Evolutionary conservation across 2,329 filamentous ascomycete genomes (phyloP).

Genomic region (Epichloe typhina): DNA sequence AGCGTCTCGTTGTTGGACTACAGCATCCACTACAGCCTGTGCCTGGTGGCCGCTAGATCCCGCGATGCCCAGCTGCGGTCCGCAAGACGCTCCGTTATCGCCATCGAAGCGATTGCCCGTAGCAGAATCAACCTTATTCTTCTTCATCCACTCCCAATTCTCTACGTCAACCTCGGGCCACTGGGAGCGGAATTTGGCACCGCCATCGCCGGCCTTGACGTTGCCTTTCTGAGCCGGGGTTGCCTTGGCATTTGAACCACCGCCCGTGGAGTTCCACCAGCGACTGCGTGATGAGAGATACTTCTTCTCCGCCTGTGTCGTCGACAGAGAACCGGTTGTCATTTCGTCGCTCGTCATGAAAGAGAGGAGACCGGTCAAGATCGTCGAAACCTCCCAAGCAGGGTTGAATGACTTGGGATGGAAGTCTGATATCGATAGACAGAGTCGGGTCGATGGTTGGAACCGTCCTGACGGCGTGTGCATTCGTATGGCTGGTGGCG

Average conservation of each 20-base stretch:
- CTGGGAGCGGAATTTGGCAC: conserved; percentile 75
- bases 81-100: conserved; percentile 39
- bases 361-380: conserved; percentile 81
- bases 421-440: conserved; percentile 93
- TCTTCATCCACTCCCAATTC: conserved; percentile 86
- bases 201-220: conserved; percentile 84
- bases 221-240: conserved; percentile 53
- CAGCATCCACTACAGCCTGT: conserved; percentile 64
- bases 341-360: conserved; percentile 99
- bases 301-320: conserved; percentile 62
- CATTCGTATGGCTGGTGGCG: conserved; percentile 95
- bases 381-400: conserved; percentile 95
- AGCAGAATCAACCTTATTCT: conserved; percentile 61
- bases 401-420: conserved; percentile 98
- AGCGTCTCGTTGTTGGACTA: conserved; percentile 61
- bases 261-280: conserved; percentile 96
- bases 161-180: conserved; percentile 83
- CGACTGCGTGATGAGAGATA: conserved; percentile 63
- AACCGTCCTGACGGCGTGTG: conserved; percentile 95
- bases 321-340: conserved; percentile 83
- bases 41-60: conserved; percentile 47
- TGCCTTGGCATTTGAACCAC: conserved; percentile 53
- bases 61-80: conserved; percentile 45
- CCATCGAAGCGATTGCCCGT: conserved; percentile 50
- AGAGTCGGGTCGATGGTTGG: conserved; percentile 81